Base-by-base conservation (phyloP, 2,329 filamentous ascomycete genomes). In the Botrytis fabae region DNA sequence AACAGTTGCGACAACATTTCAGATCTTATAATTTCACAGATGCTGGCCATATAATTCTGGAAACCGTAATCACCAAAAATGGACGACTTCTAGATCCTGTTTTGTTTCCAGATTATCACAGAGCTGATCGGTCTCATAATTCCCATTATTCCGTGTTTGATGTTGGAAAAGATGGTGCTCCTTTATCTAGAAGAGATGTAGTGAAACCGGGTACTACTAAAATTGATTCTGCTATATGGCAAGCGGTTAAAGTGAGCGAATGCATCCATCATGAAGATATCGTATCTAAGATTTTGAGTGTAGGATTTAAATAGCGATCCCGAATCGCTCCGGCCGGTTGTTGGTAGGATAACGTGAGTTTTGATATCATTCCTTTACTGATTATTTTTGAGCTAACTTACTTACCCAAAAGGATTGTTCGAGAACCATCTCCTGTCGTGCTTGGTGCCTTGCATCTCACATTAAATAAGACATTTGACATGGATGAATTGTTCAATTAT, bases 371-470 rank as follows among this genome's bases (percentile, higher is more conserved):
- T 57, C 65, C 38, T 9, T 32, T 32, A 32, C 25, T 4, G 6
- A 8, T 18, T 10, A 25, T 57, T 22, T 6, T 57, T 25, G 9
- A 44, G 54, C 65, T 57, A 25, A 65, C 20, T 35, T 10, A 44
- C 3, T 12, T 16, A 8, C 51, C 2, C 28, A 69, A 57, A 57
- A 73, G 72, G 0, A 87, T 90, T 74, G 83, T 90, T 40, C 85
- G 89, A 75, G 89, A 91, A 75, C 89, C 88, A 1, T 86, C 87
- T 2, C 87, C 89, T 0, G 84, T 90, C 10, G 84, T 89, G 51
- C 87, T 91, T 69, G 88, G 86, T 2, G 87, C 87, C 0, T 81
- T 90, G 2, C 89, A 91, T 77, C 81, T 89, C 72, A 88, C 88
- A 4, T 85, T 90, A 83, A 83, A 85, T 42, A 78, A 85, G 20